These are phyloP conservation scores for Prunus persica DNA, from an alignment of 306 rosid genomes.

Conservation along the genomic window Prunus_persica_NCBIv2 NC_034011.1:3590001-3590500, in stretches of 20 bases:
- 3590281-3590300: not conserved
- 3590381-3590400: slow-evolving; percentile 15
- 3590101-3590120: not conserved
- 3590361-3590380: not conserved
- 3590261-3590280: not conserved
- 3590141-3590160: too few species aligned
- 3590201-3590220: not conserved
- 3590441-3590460: slow-evolving; percentile 18
- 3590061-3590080: too few species aligned
- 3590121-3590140: too few species aligned
- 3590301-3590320: slow-evolving; percentile 1
- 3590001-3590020: too few species aligned
- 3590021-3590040: too few species aligned
- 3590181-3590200: not conserved
- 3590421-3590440: slow-evolving; percentile 16
- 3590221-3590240: not conserved
- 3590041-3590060: too few species aligned
- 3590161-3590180: too few species aligned
- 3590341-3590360: slow-evolving; percentile 13
- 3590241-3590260: not conserved
- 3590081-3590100: not conserved
- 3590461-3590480: slow-evolving; percentile 12
- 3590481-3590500: slow-evolving; percentile 6
- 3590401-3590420: slow-evolving; percentile 22
- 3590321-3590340: not conserved